These are phyloP conservation scores for Fusarium sp. DNA, from an alignment of 2,329 filamentous ascomycete genomes.

Conservation along the genomic window DNA sequence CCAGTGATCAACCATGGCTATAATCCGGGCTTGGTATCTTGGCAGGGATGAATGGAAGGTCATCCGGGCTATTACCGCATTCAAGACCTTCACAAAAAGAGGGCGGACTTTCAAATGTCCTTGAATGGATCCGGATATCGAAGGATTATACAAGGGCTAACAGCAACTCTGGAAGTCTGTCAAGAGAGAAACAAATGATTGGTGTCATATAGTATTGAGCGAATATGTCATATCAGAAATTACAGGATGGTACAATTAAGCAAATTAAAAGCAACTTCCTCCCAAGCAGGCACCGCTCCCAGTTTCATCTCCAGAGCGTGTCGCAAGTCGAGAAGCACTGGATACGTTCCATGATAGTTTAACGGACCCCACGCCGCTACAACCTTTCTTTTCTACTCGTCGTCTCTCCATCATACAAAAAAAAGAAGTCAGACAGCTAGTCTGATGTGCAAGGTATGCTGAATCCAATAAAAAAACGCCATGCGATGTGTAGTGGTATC, in stretches of 20 bases:
- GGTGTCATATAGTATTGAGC: constrained; percentile 17
- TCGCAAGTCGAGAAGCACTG: constrained; percentile 6
- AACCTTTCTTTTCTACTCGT: constrained; percentile 33
- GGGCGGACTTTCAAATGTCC: constrained; percentile 38
- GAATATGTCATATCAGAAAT: constrained; percentile 13
- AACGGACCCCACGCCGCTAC: constrained; percentile 20
- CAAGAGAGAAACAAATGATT: not conserved
- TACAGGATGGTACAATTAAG: constrained; percentile 34
- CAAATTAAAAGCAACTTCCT: constrained; percentile 25
- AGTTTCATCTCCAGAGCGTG: constrained; percentile 19
- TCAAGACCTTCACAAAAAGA: constrained; percentile 17
- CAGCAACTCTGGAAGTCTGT: not conserved
- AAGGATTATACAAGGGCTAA: not conserved
- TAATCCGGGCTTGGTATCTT: constrained; percentile 23
- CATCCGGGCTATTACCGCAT: constrained; percentile 42
- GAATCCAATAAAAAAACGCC: constrained; percentile 42
- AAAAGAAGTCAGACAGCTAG: constrained; percentile 10
- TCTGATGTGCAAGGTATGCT: constrained; percentile 17
- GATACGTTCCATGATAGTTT: constrained; percentile 4
- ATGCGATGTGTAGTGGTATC: constrained; percentile 49
- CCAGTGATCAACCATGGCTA: not conserved
- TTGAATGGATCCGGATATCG: constrained; percentile 1
- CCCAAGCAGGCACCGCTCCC: constrained; percentile 18
- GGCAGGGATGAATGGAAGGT: constrained; percentile 3
- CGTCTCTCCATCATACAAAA: constrained; percentile 23